These are phyloP conservation scores for Rutstroemia sp. DNA, from an alignment of 2,329 filamentous ascomycete genomes.

Conservation along the genomic window DNA sequence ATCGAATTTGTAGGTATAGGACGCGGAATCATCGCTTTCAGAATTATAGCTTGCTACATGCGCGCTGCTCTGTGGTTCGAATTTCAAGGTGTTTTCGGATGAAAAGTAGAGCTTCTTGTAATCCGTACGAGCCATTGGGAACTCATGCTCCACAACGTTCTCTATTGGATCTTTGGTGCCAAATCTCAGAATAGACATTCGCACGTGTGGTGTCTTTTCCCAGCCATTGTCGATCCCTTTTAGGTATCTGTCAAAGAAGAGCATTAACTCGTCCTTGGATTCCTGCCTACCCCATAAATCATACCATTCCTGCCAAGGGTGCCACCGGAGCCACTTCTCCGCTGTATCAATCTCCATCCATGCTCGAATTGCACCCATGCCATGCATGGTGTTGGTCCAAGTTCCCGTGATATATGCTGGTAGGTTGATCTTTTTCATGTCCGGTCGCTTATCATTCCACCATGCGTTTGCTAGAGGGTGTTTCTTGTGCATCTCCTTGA, in stretches of 20 bases:
- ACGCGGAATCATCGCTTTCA: too few relatives aligned
- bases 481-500: constrained; percentile 8
- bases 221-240: constrained; percentile 37
- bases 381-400: constrained; percentile 10
- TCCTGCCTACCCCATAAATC: constrained; percentile 33
- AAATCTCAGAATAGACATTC: constrained; percentile 28
- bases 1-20: constrained; percentile 28
- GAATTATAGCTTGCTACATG: too few relatives aligned
- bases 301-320: constrained; percentile 37
- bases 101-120: not conserved
- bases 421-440: constrained; percentile 10
- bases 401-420: constrained; percentile 12
- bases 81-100: not conserved
- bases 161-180: constrained; percentile 22
- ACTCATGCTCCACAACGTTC: not conserved
- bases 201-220: constrained; percentile 39
- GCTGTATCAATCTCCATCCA: constrained; percentile 7
- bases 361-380: not conserved
- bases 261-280: constrained; percentile 31
- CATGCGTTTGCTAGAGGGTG: constrained; percentile 9
- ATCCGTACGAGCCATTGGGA: constrained; percentile 13
- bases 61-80: too few relatives aligned
- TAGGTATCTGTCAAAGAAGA: constrained; percentile 41
- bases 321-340: constrained; percentile 9
- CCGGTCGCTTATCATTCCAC: constrained; percentile 13